These are phyloP conservation scores for Talaromyces sp. DNA, from an alignment of 2,329 filamentous ascomycete species.

Conservation along the genomic window DNA sequence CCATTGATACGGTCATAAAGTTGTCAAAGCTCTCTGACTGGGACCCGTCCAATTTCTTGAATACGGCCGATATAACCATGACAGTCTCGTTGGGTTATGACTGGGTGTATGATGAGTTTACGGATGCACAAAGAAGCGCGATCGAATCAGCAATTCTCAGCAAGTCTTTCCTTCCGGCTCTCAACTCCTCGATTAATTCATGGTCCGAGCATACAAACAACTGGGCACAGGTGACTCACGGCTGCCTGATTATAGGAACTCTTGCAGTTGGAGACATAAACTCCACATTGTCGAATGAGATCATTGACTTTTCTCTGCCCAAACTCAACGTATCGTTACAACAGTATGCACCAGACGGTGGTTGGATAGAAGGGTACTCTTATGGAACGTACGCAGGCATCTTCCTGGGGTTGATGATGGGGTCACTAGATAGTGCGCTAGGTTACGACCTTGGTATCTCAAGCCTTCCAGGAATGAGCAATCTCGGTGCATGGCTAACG, in stretches of 20 bases:
- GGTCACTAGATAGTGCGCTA: background rate
- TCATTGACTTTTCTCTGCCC: background rate
- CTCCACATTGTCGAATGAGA: background rate
- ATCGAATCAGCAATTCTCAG: background rate
- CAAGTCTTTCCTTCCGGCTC: background rate
- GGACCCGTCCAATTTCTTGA: background rate
- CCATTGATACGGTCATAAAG: background rate
- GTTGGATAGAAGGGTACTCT: background rate
- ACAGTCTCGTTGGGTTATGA: background rate
- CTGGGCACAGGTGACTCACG: background rate
- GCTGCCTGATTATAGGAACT: background rate
- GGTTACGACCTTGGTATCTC: background rate
- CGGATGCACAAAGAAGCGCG: background rate
- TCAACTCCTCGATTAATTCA: background rate
- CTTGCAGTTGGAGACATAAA: background rate
- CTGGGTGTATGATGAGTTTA: background rate
- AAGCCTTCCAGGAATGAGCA: background rate
- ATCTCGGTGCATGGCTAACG: background rate
- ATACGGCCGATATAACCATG: background rate
- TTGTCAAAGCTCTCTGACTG: background rate
- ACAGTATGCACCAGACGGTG: background rate
- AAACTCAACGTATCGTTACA: background rate
- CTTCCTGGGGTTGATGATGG: background rate
- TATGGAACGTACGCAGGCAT: background rate
- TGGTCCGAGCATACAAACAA: background rate